Evolutionary conservation across 2,329 filamentous ascomycete species (phyloP).

Genomic region (Pyrenophora tritici-repentis): DNA sequence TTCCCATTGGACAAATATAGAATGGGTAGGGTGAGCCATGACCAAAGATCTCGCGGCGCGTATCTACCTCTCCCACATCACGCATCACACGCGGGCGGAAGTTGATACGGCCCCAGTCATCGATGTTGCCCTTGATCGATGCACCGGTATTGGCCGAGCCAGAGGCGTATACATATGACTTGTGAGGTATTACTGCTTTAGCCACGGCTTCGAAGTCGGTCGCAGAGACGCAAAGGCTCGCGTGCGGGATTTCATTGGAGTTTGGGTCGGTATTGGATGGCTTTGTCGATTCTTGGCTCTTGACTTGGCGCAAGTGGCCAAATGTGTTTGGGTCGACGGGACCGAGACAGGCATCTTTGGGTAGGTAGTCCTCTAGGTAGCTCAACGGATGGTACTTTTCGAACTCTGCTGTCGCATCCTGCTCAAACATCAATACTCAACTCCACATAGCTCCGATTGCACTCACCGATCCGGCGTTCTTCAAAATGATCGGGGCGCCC

Average conservation of each 20-base stretch:
- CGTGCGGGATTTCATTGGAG: constrained; percentile 35
- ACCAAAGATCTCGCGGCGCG: constrained; percentile 42
- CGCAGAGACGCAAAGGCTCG: constrained; percentile 37
- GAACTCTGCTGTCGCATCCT: constrained; percentile 45
- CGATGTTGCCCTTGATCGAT: constrained; percentile 38
- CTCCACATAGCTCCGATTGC: not conserved
- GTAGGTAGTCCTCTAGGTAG: constrained; percentile 39
- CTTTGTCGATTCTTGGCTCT: constrained; percentile 27
- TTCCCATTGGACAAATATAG: constrained; percentile 49
- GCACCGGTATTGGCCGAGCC: constrained; percentile 42
- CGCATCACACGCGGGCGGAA: constrained; percentile 46
- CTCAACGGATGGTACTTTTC: constrained; percentile 43
- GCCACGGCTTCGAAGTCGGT: constrained; percentile 42
- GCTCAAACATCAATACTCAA: constrained; percentile 4
- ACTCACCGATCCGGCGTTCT: constrained; percentile 52
- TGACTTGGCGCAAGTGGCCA: constrained; percentile 29
- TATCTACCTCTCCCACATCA: constrained; percentile 42
- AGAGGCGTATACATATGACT: constrained; percentile 43
- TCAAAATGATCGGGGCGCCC: constrained; percentile 53
- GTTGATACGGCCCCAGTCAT: constrained; percentile 42
- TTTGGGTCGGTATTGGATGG: constrained; percentile 21
- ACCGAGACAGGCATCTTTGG: constrained; percentile 32
- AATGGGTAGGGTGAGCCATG: constrained; percentile 43
- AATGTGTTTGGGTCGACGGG: constrained; percentile 41
- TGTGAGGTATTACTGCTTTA: constrained; percentile 39